Percentiles rank a stretch among this genome's conserved stretches.
phyloP scores from a whole-genome alignment of 805 yeast genomes.

The Cyberlindnera mississippiensis region DNA sequence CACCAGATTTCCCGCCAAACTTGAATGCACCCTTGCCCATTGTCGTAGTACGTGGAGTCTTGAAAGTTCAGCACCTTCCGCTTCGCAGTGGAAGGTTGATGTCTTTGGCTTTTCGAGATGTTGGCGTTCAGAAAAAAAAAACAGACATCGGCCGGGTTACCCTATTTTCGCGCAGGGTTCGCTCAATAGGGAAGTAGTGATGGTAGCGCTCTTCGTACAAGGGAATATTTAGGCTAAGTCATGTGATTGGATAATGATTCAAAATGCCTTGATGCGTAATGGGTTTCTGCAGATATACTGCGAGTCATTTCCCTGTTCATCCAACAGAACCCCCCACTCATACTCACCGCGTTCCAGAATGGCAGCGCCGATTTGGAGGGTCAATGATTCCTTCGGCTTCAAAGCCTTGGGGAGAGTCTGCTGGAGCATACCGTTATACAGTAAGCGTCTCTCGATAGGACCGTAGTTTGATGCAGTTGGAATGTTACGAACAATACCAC shows the following conservation, averaged over 20 bases:
- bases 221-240: conserved; percentile 30
- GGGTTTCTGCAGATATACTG: conserved; percentile 39
- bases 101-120: neutral
- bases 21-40: conserved; percentile 48
- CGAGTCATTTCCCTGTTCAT: conserved; percentile 36
- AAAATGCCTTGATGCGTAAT: conserved; percentile 33
- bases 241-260: conserved; percentile 16
- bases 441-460: conserved; percentile 51
- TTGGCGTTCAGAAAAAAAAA: neutral
- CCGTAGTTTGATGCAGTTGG: conserved; percentile 37
- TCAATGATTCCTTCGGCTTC: conserved; percentile 38
- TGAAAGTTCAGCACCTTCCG: neutral
- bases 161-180: neutral
- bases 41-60: neutral
- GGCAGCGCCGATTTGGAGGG: conserved; percentile 51
- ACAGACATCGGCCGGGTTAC: conserved; percentile 9
- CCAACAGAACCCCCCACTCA: conserved; percentile 71
- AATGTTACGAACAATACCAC: conserved; percentile 60
- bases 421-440: conserved; percentile 74
- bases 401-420: conserved; percentile 41
- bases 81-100: neutral
- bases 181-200: conserved; percentile 32
- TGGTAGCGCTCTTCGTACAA: conserved; percentile 37
- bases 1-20: conserved; percentile 65
- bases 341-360: conserved; percentile 75